Conservation (phyloP, 2,329 filamentous ascomycete species). For the Exophiala oligosperma region DNA sequence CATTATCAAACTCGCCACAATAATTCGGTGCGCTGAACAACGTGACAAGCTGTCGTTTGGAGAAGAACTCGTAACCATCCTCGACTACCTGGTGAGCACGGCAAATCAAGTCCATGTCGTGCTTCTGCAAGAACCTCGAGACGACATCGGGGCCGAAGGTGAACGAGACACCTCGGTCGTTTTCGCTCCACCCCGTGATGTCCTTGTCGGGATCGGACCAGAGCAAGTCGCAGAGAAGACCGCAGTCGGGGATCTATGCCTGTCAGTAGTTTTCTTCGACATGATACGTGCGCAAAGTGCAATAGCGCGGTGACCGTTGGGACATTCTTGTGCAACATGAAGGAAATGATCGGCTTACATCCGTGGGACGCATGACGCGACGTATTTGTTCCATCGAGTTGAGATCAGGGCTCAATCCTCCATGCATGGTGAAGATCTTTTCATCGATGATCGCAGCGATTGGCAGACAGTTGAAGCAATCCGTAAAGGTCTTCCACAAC, state of each 20-base stretch:
- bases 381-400: conserved; percentile 99
- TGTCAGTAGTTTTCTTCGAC: conserved; percentile 3
- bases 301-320: neutral
- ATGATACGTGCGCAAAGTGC: neutral
- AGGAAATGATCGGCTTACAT: conserved; percentile 66
- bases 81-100: conserved; percentile 98
- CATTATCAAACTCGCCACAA: conserved; percentile 99
- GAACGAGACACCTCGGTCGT: conserved; percentile 97
- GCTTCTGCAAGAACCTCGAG: conserved; percentile 95
- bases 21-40: conserved; percentile 98
- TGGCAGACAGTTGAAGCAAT: conserved; percentile 98
- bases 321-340: neutral
- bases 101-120: conserved; percentile 99
- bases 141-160: conserved; percentile 98
- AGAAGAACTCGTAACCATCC: conserved; percentile 99
- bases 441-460: conserved; percentile 99
- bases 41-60: conserved; percentile 94
- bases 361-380: conserved; percentile 96
- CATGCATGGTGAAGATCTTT: conserved; percentile 99
- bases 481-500: conserved; percentile 99
- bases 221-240: conserved; percentile 92
- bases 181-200: conserved; percentile 98
- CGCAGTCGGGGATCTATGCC: conserved; percentile 91
- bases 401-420: conserved; percentile 91
- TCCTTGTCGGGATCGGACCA: conserved; percentile 99